Conservation (phyloP, 2,329 filamentous ascomycete species). For the Didymella keratinophila region DNA sequence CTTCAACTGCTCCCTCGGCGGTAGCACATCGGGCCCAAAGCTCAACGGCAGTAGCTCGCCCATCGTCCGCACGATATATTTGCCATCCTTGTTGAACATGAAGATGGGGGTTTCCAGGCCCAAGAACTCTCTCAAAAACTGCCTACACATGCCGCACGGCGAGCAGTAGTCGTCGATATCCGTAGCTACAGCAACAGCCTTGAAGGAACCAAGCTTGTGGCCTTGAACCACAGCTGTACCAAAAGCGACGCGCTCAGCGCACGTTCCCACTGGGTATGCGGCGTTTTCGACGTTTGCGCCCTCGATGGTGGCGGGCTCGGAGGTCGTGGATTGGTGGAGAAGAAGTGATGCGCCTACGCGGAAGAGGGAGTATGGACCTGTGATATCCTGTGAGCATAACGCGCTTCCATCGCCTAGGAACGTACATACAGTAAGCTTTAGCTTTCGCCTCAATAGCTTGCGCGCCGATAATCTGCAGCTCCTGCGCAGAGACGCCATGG, state of each 20-base stretch:
- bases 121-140: conserved; percentile 69
- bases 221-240: conserved; percentile 74
- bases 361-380: conserved; percentile 87
- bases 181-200: conserved; percentile 84
- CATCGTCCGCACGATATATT: conserved; percentile 73
- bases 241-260: conserved; percentile 88
- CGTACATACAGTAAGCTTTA: conserved; percentile 77
- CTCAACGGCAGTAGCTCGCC: conserved; percentile 66
- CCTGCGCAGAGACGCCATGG: conserved; percentile 64
- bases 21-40: conserved; percentile 61
- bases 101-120: conserved; percentile 72
- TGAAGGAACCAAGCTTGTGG: conserved; percentile 55
- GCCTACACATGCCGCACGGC: conserved; percentile 95
- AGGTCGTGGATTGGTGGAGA: conserved; percentile 33
- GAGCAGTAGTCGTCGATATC: conserved; percentile 65
- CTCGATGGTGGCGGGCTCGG: conserved; percentile 60
- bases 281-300: conserved; percentile 89
- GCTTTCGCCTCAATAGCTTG: conserved; percentile 75
- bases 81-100: conserved; percentile 88
- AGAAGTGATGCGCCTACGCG: conserved; percentile 86
- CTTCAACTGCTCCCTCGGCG: conserved; percentile 45
- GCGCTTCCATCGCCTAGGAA: neutral
- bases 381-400: conserved; percentile 1
- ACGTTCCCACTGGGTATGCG: conserved; percentile 91
- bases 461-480: conserved; percentile 70